Conservation (phyloP, 2,329 filamentous ascomycete species). For the Hypoxylon sp. region DNA sequence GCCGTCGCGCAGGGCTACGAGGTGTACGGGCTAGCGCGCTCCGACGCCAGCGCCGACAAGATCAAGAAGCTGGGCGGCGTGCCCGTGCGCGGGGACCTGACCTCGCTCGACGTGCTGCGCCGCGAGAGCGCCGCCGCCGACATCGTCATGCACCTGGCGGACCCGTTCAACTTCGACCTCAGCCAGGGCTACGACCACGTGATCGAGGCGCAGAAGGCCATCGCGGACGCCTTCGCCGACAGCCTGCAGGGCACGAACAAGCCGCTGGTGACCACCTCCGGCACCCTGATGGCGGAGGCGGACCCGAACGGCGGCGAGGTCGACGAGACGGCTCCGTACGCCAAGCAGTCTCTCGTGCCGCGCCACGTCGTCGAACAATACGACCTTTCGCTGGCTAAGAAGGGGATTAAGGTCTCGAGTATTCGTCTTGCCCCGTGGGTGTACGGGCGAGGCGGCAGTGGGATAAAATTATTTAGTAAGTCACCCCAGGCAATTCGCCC, state of each 20-base stretch:
- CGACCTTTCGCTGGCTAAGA: constrained; percentile 47
- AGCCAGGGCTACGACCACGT: constrained; percentile 48
- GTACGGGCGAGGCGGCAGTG: constrained; percentile 57
- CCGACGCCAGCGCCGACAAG: constrained; percentile 52
- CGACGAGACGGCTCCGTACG: constrained; percentile 39
- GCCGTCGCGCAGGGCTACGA: constrained; percentile 56
- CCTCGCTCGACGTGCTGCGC: constrained; percentile 54
- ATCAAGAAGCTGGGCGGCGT: constrained; percentile 55
- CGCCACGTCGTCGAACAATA: constrained; percentile 51
- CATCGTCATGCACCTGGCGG: constrained; percentile 59
- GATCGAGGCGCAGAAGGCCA: constrained; percentile 51
- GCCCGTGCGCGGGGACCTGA: constrained; percentile 57
- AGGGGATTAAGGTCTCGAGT: constrained; percentile 53
- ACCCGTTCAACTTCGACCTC: constrained; percentile 46
- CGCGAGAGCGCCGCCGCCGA: constrained; percentile 56
- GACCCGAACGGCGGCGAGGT: constrained; percentile 51
- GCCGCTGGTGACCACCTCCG: constrained; percentile 54
- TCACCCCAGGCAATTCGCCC: constrained; percentile 45
- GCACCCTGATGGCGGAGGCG: constrained; percentile 47
- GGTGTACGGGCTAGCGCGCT: constrained; percentile 58
- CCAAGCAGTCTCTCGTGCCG: constrained; percentile 44
- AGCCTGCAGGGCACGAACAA: constrained; percentile 53
- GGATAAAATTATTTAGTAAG: constrained; percentile 17
- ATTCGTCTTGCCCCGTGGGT: constrained; percentile 59
- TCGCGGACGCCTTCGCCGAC: constrained; percentile 55